Conservation (phyloP, 2,329 filamentous ascomycete species). For the Zelopaecilomyces penicillatus region DNA sequence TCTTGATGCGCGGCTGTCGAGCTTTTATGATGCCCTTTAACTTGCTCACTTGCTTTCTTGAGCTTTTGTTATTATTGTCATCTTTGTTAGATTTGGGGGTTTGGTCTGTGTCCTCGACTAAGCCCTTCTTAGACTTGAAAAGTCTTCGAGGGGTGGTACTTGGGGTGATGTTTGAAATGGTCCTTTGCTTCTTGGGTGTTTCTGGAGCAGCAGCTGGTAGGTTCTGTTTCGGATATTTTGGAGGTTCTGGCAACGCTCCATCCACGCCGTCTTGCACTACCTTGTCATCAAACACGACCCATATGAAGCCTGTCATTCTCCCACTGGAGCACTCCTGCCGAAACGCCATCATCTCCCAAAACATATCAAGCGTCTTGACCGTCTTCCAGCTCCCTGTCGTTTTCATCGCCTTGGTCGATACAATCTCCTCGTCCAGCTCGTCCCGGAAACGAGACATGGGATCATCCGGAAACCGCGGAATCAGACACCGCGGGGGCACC, state of each 20-base stretch:
- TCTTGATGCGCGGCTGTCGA: slow-evolving; percentile 58
- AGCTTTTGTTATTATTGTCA: slow-evolving; percentile 21
- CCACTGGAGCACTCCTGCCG: slow-evolving; percentile 93
- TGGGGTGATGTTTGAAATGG: slow-evolving; percentile 17
- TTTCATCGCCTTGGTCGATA: slow-evolving; percentile 45
- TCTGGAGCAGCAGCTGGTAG: slow-evolving; percentile 12
- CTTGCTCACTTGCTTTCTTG: slow-evolving; percentile 34
- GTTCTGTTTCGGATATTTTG: slow-evolving; percentile 18
- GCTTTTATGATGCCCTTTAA: slow-evolving; percentile 53
- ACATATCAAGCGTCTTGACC: slow-evolving; percentile 75
- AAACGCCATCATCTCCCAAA: slow-evolving; percentile 98
- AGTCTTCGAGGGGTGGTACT: slow-evolving; percentile 26
- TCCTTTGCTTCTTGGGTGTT: slow-evolving; percentile 26
- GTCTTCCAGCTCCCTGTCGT: slow-evolving; percentile 69
- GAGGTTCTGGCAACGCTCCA: slow-evolving; percentile 17
- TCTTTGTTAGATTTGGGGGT: slow-evolving; percentile 2
- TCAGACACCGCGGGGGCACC: slow-evolving; percentile 72
- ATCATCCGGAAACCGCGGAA: slow-evolving; percentile 90
- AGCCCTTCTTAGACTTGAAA: slow-evolving; percentile 17
- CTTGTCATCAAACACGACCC: slow-evolving; percentile 70
- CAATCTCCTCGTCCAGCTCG: slow-evolving; percentile 78
- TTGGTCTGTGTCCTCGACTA: neutral
- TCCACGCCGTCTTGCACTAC: slow-evolving; percentile 1
- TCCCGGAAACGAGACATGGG: slow-evolving; percentile 85
- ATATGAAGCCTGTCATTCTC: slow-evolving; percentile 85